Evolutionary conservation across 75 land plant genomes (phyloP), one percentile per base, ranked within the genome.

Genomic region (Adiantum capillusveneris): DNA sequence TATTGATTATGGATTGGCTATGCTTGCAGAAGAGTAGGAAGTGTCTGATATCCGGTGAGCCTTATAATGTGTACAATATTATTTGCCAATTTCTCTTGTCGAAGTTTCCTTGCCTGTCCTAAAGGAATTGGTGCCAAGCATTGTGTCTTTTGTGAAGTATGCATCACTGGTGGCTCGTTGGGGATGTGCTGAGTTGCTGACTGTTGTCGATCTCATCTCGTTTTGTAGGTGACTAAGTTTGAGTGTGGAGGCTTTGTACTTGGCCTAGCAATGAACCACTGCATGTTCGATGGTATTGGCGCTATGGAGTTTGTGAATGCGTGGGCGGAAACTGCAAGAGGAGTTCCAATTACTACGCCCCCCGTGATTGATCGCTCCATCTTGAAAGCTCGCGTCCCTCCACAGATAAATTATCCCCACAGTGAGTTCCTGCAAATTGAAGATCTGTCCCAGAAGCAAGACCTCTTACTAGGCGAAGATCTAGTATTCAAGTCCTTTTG

Each of bases 261-360:
- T 21, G 97, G 97, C 17, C 46, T 88, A 16, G 71, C 75, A 27
- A 79, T 88, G 75, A 87, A 84, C 76, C 93, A 91, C 72, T 87
- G 88, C 70, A 77, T 88, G 81, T 71, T 84, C 63, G 97, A 91
- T 64, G 97, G 97, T 0, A 56, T 88, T 1, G 80, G 75, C 0
- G 97, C 88, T 0, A 80, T 84, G 81, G 86, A 88, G 52, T 91
- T 91, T 62, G 78, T 88, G 17, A 77, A 79, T 46, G 81, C 97
- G 1, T 91, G 97, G 97, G 88, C 72, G 0, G 81, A 87, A 29
- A 74, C 64, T 0, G 93, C 97, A 0, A 34, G 97, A 26, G 93
- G 88, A n/a, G 26, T 75, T 37, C 75, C 78, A 0, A 34, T 91
- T 24, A 46, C 78, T 0, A 56, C 66, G 37, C 79, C 79, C 0